Evolutionary conservation across 345 rosid species (phyloP).

Genomic region (Luvunga scandens): DNA sequence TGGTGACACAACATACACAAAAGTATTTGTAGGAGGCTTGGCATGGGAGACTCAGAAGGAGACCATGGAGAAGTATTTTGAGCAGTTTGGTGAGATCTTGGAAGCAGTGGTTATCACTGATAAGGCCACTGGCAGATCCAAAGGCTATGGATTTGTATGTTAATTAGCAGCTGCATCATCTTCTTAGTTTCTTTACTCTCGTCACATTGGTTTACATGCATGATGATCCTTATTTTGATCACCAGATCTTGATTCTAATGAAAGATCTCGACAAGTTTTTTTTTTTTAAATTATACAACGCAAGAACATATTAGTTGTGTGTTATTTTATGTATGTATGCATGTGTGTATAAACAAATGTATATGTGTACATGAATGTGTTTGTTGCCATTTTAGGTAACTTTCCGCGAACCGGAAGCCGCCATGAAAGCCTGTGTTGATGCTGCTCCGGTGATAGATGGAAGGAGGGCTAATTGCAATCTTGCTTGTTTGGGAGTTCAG

Average conservation of each 20-base stretch:
- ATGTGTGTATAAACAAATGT: not conserved
- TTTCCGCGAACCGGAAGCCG: constrained; percentile 90
- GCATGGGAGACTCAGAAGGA: constrained; percentile 99
- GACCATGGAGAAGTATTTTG: constrained; percentile 88
- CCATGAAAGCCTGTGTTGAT: constrained; percentile 90
- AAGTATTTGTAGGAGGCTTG: constrained; percentile 95
- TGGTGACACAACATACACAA: constrained; percentile 90
- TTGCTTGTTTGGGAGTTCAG: constrained; percentile 90
- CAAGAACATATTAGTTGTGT: not conserved
- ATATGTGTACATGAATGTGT: not conserved
- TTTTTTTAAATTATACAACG: not conserved
- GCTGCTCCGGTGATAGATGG: constrained; percentile 97
- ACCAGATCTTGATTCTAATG: constrained; percentile 17
- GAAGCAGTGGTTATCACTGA: constrained; percentile 99
- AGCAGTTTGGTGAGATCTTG: constrained; percentile 96
- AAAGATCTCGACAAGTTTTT: constrained; percentile 14
- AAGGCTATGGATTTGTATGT: constrained; percentile 97
- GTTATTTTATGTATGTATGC: not conserved
- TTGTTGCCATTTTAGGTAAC: constrained; percentile 59
- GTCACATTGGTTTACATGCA: not conserved
- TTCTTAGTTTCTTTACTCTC: not conserved
- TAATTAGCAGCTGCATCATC: not conserved
- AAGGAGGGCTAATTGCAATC: constrained; percentile 95
- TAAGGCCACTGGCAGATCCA: constrained; percentile 97
- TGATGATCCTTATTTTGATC: not conserved